phyloP scores from a whole-genome alignment of 140 eudicot species.

The Anethum foeniculum region DNA sequence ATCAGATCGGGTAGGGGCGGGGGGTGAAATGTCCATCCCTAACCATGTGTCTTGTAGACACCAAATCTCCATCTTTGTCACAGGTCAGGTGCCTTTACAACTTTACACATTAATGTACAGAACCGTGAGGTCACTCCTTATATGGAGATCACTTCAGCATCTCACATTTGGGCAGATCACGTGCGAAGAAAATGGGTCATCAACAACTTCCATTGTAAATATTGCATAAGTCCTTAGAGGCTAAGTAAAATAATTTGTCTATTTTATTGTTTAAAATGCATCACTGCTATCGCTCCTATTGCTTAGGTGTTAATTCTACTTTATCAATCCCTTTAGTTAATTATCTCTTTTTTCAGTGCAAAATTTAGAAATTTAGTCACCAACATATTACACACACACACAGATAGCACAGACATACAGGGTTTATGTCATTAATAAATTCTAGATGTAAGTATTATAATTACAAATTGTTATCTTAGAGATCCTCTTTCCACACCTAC shows the following conservation, averaged over 20 bases:
- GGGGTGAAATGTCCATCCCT: too few relatives aligned
- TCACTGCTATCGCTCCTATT: not conserved
- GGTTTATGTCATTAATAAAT: not conserved
- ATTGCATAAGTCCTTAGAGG: too few relatives aligned
- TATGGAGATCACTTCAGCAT: too few relatives aligned
- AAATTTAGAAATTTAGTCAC: not conserved
- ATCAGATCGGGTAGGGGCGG: too few relatives aligned
- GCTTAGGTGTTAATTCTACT: not conserved
- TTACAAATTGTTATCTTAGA: not conserved
- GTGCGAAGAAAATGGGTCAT: too few relatives aligned
- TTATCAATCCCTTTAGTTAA: not conserved
- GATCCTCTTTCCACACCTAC: not conserved
- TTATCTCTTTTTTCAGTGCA: not conserved
- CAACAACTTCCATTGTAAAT: too few relatives aligned
- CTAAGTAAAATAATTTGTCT: not conserved
- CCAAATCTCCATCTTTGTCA: not conserved
- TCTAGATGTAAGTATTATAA: not conserved
- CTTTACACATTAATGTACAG: not conserved
- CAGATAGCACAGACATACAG: not conserved
- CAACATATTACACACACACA: not conserved
- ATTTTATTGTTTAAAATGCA: not conserved
- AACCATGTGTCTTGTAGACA: not conserved
- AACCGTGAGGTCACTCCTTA: too few relatives aligned
- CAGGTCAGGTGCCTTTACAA: not conserved
- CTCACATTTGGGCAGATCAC: too few relatives aligned